A percentile compares a stretch with the other conserved stretches of the same genome.
These are phyloP conservation scores for Arthrobotrys pseudoclavata DNA, from an alignment of 2,329 filamentous ascomycete species.

Conservation along the genomic window DNA sequence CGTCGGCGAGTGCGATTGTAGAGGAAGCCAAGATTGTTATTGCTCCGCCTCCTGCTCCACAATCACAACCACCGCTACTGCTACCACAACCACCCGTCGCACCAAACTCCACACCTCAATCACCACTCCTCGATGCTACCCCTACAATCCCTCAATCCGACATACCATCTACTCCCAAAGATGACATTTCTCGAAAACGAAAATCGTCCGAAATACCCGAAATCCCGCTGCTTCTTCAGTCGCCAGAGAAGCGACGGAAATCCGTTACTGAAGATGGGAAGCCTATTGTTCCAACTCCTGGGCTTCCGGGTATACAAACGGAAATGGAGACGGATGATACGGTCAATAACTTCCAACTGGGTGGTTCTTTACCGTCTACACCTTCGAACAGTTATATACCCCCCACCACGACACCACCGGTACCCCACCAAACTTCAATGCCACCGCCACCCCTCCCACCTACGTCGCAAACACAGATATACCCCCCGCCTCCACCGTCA, in stretches of 20 bases:
- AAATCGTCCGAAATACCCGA: slow-evolving; percentile 22
- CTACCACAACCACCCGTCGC: not conserved
- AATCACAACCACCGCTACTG: not conserved
- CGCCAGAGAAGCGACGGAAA: slow-evolving; percentile 24
- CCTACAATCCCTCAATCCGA: not conserved
- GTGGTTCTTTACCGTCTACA: not conserved
- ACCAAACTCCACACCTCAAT: slow-evolving; percentile 1
- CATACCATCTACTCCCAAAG: not conserved
- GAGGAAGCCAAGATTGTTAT: not conserved
- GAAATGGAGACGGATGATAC: not conserved
- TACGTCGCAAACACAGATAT: not conserved
- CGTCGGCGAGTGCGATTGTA: not conserved
- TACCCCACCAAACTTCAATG: slow-evolving; percentile 14
- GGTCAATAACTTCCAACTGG: slow-evolving; percentile 1
- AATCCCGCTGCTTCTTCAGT: not conserved
- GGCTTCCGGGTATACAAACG: not conserved
- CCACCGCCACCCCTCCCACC: not conserved
- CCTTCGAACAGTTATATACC: not conserved
- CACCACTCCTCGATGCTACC: not conserved
- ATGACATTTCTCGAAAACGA: slow-evolving; percentile 27
- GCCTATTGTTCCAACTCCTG: not conserved
- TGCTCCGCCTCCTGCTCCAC: not conserved
- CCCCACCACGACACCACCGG: not conserved
- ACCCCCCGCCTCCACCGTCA: not conserved
- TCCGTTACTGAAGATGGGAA: not conserved